phyloP scores from a whole-genome alignment of 768 basidiomycete species.

The Mycena sanguinolenta region DNA sequence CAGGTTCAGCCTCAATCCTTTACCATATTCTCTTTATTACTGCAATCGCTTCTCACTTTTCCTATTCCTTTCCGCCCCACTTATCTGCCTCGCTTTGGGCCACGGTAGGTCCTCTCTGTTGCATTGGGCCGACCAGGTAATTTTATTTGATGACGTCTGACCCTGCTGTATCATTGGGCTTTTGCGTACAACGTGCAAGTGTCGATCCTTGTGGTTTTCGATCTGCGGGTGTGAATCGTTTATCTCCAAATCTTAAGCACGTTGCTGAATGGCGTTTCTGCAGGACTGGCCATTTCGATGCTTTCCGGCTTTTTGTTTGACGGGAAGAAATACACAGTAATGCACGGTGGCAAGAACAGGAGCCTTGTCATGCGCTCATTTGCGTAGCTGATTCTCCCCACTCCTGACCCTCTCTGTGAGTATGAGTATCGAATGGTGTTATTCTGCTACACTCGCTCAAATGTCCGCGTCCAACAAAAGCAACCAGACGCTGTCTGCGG shows the following conservation, averaged over 20 bases:
- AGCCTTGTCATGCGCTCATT: neutral
- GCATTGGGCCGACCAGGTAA: constrained; percentile 80
- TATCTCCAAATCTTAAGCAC: constrained; percentile 4
- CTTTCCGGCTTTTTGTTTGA: constrained; percentile 73
- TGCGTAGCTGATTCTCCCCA: constrained; percentile 6
- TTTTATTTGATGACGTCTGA: constrained; percentile 74
- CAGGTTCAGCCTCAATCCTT: constrained; percentile 89
- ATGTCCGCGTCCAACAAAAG: constrained; percentile 48
- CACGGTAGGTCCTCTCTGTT: constrained; percentile 75
- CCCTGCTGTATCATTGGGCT: constrained; percentile 85
- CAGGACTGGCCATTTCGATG: constrained; percentile 85
- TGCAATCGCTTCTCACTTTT: constrained; percentile 76
- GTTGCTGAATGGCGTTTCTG: constrained; percentile 9
- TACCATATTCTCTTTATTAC: constrained; percentile 88
- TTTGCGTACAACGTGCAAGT: constrained; percentile 83
- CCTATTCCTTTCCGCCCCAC: constrained; percentile 55
- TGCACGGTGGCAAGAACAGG: constrained; percentile 72
- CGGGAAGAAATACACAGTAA: constrained; percentile 67
- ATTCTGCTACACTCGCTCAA: constrained; percentile 77
- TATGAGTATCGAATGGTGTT: constrained; percentile 78
- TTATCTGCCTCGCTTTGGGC: constrained; percentile 67
- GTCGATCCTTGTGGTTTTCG: constrained; percentile 86
- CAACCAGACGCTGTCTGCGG: constrained; percentile 36
- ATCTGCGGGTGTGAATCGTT: constrained; percentile 71
- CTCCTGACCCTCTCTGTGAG: constrained; percentile 61